Evolutionary conservation across 768 basidiomycete species (phyloP).

Genomic region (Pleurotus citrinopileatus): DNA sequence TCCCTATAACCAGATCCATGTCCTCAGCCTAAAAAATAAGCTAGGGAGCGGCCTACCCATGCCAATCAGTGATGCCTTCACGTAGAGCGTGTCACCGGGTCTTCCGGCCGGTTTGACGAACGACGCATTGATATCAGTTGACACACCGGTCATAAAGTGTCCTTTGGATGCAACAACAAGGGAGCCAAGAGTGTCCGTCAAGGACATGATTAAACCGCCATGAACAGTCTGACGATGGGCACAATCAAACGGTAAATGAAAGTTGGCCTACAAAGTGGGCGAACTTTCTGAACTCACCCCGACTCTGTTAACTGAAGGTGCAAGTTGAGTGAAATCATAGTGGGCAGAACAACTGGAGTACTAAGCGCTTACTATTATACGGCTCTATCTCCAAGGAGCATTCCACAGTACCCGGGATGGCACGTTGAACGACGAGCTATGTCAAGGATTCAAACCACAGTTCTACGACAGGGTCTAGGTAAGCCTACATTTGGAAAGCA

Average conservation of each 20-base stretch:
- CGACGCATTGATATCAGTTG: slow-evolving; percentile 74
- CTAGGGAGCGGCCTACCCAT: slow-evolving; percentile 45
- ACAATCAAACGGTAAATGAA: background rate
- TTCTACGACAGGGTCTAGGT: too few relatives aligned
- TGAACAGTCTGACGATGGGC: slow-evolving; percentile 49
- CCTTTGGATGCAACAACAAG: slow-evolving; percentile 81
- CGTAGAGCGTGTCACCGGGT: slow-evolving; percentile 62
- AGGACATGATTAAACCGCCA: slow-evolving; percentile 76
- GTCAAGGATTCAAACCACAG: too few relatives aligned
- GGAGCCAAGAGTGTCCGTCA: slow-evolving; percentile 84
- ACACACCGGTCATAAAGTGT: slow-evolving; percentile 86
- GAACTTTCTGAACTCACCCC: slow-evolving; percentile 47
- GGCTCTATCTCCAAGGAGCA: slow-evolving; percentile 71
- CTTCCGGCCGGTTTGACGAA: slow-evolving; percentile 79
- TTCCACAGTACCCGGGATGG: slow-evolving; percentile 69
- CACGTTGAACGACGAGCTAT: slow-evolving; percentile 62
- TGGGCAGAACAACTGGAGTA: background rate
- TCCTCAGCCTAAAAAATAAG: background rate
- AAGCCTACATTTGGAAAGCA: slow-evolving; percentile 78
- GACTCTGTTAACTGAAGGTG: slow-evolving; percentile 68
- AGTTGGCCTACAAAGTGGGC: background rate
- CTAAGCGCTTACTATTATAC: slow-evolving; percentile 57
- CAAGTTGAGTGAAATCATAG: slow-evolving; percentile 3
- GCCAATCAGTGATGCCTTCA: slow-evolving; percentile 64
- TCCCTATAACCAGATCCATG: slow-evolving; percentile 59